Conservation (phyloP, 805 yeast species). For the Ogataea allantospora region DNA sequence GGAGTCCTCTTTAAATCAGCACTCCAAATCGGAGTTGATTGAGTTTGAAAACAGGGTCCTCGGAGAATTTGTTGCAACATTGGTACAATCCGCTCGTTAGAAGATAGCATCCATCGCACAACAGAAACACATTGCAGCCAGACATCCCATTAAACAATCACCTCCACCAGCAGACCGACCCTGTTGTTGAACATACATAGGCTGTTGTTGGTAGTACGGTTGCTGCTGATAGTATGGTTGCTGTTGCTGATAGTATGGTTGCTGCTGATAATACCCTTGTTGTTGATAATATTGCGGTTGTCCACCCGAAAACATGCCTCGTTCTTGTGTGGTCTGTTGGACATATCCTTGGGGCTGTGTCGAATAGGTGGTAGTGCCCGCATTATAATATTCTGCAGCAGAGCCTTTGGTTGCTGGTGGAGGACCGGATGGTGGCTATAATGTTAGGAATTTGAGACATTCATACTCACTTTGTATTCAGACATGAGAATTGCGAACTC, state of each 20-base stretch:
- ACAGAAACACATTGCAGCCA: constrained; percentile 55
- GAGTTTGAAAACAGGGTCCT: constrained; percentile 18
- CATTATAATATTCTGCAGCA: constrained; percentile 16
- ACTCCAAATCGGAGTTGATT: constrained; percentile 19
- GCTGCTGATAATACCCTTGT: constrained; percentile 4
- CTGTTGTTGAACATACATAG: constrained; percentile 38
- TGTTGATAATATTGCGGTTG: constrained; percentile 9
- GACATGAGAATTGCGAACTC: constrained; percentile 1
- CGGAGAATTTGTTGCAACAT: constrained; percentile 13
- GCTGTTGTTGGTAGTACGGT: constrained; percentile 41
- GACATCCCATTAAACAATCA: constrained; percentile 49
- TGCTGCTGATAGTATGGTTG: constrained; percentile 28
- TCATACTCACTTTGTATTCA: constrained; percentile 12
- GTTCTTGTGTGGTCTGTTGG: constrained; percentile 14
- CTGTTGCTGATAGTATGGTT: constrained; percentile 18
- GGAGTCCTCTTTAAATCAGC: constrained; percentile 22
- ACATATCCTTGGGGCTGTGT: constrained; percentile 8
- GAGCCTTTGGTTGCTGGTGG: constrained; percentile 13
- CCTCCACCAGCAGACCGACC: constrained; percentile 37
- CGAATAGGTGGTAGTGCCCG: constrained; percentile 7
- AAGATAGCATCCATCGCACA: constrained; percentile 53
- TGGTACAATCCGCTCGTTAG: constrained; percentile 27
- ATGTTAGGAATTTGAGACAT: neutral
- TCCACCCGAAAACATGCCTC: constrained; percentile 12
- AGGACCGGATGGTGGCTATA: constrained; percentile 11